Evolutionary conservation across 2,329 filamentous ascomycete species (phyloP), one percentile per base, ranked within the genome.

Genomic region (Fusarium redolens): DNA sequence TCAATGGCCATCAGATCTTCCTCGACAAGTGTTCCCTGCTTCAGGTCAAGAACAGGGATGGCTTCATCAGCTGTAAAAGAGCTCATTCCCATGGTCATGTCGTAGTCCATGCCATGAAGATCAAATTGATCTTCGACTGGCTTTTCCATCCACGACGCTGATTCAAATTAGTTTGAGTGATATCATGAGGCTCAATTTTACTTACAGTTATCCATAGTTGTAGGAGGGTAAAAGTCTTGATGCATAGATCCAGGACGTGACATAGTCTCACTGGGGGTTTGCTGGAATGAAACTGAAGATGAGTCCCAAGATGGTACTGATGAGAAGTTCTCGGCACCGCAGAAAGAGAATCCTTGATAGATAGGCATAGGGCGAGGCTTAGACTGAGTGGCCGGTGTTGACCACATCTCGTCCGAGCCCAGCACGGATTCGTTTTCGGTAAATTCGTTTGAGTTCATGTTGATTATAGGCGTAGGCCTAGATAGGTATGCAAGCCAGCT

Each of bases 1-100:
- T 90, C 88, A 68, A 88, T 85, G 64, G 83, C 83, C 67, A 88
- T 76, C 22, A 82, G 72, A 40, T 90, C 87, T 60, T 83, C 81
- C n/a, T 91, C 89, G 28, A 79, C 77, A 40, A 80, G 85, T 74
- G 73, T 83, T 75, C 67, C 85, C 75, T 88, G 90, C 77, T 88
- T 84, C 65, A 91, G 81, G 77, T 92, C 90, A 40, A 91, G 83
- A 62, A 92, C 87, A 17, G 89, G 88, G 70, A 91, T 87, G 59
- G 87, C 86, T 71, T 92, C 90, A 72, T 92, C 90, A 9, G 88
- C 85, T 10, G 89, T 89, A 79, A 88, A 91, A 11, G 89, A 88
- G 77, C 91, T 89, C 73, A 92, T 90, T 73, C 82, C 80, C 83
- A 90, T 90, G 73, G 81, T 80, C 83, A 90, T 87, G 40, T 91